Base-by-base conservation (phyloP, 495 filamentous ascomycete genomes). In the Entonaema liquescens region DNA sequence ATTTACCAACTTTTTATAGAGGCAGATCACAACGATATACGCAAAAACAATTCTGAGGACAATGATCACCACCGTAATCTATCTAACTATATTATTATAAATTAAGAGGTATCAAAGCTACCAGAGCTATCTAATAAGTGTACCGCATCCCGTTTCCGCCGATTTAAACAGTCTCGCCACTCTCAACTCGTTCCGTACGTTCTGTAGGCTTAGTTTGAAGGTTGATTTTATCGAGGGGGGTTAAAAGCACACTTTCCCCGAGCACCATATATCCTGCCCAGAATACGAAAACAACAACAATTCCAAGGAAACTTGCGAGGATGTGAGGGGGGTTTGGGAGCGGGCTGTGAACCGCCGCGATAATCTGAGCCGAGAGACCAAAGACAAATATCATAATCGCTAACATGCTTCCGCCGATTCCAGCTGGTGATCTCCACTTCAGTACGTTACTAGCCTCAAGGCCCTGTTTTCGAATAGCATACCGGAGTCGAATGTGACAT, bases 401-500 rank as follows among this genome's bases (percentile, higher is more conserved):
- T 29, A 73, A 12, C 11, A 64, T 47, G 19, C 69, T 72, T 3
- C 73, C 73, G 5, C 5, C 13, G 15, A 71, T 64, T 4, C 75
- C 75, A 29, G 65, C 26, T 5, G 73, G 73, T 0, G 75, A 74
- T 15, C 65, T 67, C 54, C 71, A 72, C 59, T 62, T 61, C 1
- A 76, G 54, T 38, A 71, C 40, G 2, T 70, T 35, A 15, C 57
- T 23, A 19, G 54, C 35, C 6, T 74, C 25, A 7, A 56, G 9
- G 4, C 62, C 53, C 50, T 69, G 64, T 28, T n/a, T 56, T 5
- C 63, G 55, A 25, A 76, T 68, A 3, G 83, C 89, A 13, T 75
- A 74, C 35, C 89, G 87, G 82, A 91, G 91, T 36, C 89, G 86
- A 62, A 92, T 89, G 70, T 91, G 90, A 2, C 88, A 83, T 5